These are phyloP conservation scores for Artemisia annua DNA, from an alignment of 129 eudicot species.

Conservation along the genomic window DNA sequence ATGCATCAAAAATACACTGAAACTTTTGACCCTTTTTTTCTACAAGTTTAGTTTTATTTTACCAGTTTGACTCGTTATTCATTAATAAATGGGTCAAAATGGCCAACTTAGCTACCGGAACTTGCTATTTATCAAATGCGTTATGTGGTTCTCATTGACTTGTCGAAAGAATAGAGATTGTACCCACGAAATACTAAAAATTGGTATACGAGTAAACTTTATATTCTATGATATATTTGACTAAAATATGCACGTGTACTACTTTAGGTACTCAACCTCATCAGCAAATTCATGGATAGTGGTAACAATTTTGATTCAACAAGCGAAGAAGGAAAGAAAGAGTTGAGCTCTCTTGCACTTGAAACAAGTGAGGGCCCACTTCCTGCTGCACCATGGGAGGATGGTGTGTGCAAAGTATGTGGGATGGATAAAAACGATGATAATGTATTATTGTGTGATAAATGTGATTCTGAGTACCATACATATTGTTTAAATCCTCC, in stretches of 20 bases:
- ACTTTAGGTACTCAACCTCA: slow-evolving; percentile 65
- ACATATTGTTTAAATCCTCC: slow-evolving; percentile 73
- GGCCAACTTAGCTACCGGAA: background rate
- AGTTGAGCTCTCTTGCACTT: slow-evolving; percentile 46
- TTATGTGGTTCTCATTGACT: slow-evolving; percentile 6
- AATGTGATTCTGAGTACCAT: slow-evolving; percentile 69
- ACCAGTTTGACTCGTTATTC: background rate
- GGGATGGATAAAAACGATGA: slow-evolving; percentile 65
- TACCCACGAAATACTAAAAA: background rate
- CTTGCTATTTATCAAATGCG: slow-evolving; percentile 2
- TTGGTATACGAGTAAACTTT: background rate
- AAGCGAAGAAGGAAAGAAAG: slow-evolving; percentile 54
- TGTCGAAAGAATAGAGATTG: background rate
- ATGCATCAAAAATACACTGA: no score
- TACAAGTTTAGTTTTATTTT: background rate
- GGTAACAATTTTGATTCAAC: slow-evolving; percentile 28
- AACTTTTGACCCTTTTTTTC: background rate
- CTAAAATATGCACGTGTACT: slow-evolving; percentile 1
- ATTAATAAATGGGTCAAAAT: background rate
- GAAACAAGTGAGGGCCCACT: slow-evolving; percentile 50
- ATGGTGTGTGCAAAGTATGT: slow-evolving; percentile 71
- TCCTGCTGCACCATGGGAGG: slow-evolving; percentile 69
- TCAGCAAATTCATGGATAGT: slow-evolving; percentile 40
- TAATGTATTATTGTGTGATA: slow-evolving; percentile 61
- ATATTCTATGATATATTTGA: slow-evolving; percentile 13